These are phyloP conservation scores for Pilaira anomala DNA, from an alignment of 192 early-diverging fungal genomes.

Conservation along the genomic window DNA sequence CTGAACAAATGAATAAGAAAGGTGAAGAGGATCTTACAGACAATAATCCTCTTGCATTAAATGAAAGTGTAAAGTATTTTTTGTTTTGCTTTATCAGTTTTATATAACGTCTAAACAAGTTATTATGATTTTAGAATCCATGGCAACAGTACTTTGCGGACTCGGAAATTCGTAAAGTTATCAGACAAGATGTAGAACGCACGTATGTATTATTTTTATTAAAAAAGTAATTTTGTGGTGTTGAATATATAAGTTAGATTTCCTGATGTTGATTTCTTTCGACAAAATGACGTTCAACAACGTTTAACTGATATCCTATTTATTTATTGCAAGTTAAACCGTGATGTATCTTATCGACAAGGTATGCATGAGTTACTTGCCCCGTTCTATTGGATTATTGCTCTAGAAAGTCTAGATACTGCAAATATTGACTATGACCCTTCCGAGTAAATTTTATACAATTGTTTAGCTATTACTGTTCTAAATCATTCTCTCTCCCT, in stretches of 20 bases:
- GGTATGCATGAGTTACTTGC: conserved; percentile 98
- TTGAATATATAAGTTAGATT: conserved; percentile 50
- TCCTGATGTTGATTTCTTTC: conserved; percentile 85
- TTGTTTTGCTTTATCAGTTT: neutral
- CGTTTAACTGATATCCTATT: conserved; percentile 81
- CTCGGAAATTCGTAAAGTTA: conserved; percentile 77
- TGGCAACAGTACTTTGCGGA: conserved; percentile 94
- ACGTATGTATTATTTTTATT: conserved; percentile 55
- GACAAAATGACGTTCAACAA: conserved; percentile 57
- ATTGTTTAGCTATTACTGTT: neutral
- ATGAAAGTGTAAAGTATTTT: conserved; percentile 57
- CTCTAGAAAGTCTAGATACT: conserved; percentile 59
- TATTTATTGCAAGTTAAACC: conserved; percentile 87
- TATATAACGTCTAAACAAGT: too few relatives aligned
- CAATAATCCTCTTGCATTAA: conserved; percentile 86
- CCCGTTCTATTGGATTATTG: conserved; percentile 74
- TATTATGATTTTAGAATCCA: conserved; percentile 60
- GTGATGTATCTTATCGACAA: conserved; percentile 89
- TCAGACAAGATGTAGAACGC: conserved; percentile 87
- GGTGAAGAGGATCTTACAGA: conserved; percentile 56
- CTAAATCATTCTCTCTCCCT: neutral
- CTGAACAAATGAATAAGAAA: conserved; percentile 42
- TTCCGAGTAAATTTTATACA: conserved; percentile 32
- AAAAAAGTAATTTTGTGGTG: neutral
- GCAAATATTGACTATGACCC: conserved; percentile 4